Evolutionary conservation across 1,284 basidiomycete genomes (phyloP), one percentile per base, ranked within the genome.

Genomic region (Malassezia yamatoensis): DNA sequence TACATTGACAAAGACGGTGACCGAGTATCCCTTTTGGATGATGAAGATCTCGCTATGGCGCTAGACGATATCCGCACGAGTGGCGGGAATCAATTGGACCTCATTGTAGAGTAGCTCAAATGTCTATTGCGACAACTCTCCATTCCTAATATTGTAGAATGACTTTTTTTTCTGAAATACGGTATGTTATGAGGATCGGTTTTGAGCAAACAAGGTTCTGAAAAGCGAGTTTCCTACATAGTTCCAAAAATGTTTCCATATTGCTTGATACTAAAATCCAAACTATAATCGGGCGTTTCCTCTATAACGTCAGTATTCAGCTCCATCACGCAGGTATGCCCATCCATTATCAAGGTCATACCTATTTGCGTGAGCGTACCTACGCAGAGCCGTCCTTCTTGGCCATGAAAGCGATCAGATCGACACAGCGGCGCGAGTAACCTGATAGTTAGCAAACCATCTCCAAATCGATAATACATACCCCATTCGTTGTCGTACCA

Each of bases 381-480:
- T 67, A 71, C 69, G 69, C 66, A 47, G 62, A 54, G 34, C 57
- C 57, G 61, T 67, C 66, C 66, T 67, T 82, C 79, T 82, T 81
- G 63, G 91, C 88, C 67, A 84, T 85, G 79, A 80, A 88, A 65
- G 83, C 80, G 75, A 96, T 79, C 61, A 96, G 83, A 79, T 96
- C 93, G 77, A 86, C 85, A 60, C 96, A 90, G 76, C 93, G 86
- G 77, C 81, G 84, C 53, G 90, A 94, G 85, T 96, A 96, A 49
- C 90, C 47, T 49, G 45, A 20, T 20, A 38, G 47, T 37, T 49
- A 37, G 36, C 8, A 33, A 8, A 6, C 20, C 12, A 15, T 38
- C 18, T n/a, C 35, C 16, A 8, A 38, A 15, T 15, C 10, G 2
- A 45, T 24, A 16, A 2, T 4, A 39, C 47, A n/a, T 47, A 49